Conservation (phyloP, 345 rosid genomes). For the Streptanthus diversifolius region DNA sequence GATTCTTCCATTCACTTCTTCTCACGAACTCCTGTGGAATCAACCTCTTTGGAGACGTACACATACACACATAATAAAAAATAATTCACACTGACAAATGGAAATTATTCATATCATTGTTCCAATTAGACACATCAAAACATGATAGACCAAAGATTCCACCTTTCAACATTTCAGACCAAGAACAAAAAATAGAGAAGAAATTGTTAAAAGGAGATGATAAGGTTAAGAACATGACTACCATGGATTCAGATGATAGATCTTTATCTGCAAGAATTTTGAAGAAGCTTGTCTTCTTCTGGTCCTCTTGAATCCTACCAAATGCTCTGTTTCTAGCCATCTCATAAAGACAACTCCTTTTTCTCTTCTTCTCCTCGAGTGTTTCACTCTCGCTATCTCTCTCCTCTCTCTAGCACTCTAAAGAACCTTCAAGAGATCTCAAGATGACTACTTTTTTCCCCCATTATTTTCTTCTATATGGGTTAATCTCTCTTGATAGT, state of each 20-base stretch:
- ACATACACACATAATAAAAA: neutral
- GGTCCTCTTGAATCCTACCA: neutral
- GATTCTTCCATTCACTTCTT: neutral
- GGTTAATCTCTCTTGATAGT: neutral
- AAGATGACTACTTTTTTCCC: neutral
- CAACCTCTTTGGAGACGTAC: neutral
- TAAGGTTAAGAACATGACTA: neutral
- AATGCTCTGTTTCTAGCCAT: constrained; percentile 8
- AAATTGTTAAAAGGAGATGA: neutral
- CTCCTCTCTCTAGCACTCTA: neutral
- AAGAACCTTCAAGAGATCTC: neutral
- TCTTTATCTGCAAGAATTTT: constrained; percentile 2
- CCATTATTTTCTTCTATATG: no score
- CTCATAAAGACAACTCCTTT: neutral
- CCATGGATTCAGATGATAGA: constrained; percentile 3
- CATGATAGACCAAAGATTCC: neutral
- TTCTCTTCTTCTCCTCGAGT: neutral
- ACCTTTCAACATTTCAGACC: neutral
- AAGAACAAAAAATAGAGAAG: neutral
- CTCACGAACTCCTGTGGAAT: neutral
- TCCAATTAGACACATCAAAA: neutral
- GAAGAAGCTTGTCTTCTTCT: neutral
- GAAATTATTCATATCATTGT: neutral
- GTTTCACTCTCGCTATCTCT: neutral
- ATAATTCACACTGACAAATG: no score